Percentiles rank a stretch among this genome's conserved stretches.
These are phyloP conservation scores for Cryptococcus sp. DNA, from an alignment of 1,284 basidiomycete species.

Conservation along the genomic window DNA sequence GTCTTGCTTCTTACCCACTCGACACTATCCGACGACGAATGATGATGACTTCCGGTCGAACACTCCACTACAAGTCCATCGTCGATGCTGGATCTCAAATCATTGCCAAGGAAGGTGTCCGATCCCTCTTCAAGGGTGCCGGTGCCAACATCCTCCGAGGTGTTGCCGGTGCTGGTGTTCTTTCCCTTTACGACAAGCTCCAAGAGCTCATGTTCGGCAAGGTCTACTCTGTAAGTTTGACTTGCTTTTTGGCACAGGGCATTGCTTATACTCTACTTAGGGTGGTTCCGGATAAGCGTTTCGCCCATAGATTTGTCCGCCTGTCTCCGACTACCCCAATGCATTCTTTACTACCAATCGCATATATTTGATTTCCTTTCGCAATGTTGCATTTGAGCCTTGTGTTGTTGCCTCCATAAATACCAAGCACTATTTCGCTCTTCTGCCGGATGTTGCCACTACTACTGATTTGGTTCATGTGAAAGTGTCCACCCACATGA, in stretches of 20 bases:
- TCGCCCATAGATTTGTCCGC: neutral
- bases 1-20: constrained; percentile 61
- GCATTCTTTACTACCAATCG: too few species aligned
- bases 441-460: too few species aligned
- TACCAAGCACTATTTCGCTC: too few species aligned
- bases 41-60: constrained; percentile 68
- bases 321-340: neutral
- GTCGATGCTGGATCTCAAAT: constrained; percentile 62
- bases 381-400: too few species aligned
- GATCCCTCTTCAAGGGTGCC: constrained; percentile 59
- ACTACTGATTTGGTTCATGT: too few species aligned
- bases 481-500: too few species aligned
- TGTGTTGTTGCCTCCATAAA: too few species aligned
- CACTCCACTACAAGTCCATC: constrained; percentile 54
- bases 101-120: constrained; percentile 56
- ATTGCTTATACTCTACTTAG: constrained; percentile 7
- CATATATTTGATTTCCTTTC: too few species aligned
- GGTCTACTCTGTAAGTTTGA: constrained; percentile 68
- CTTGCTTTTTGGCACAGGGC: neutral
- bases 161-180: constrained; percentile 66
- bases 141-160: constrained; percentile 60
- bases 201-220: constrained; percentile 76
- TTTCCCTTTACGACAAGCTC: constrained; percentile 65
- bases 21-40: constrained; percentile 62
- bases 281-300: constrained; percentile 43